Conservation (phyloP, 768 basidiomycete genomes). For the Tylopilus sp. region DNA sequence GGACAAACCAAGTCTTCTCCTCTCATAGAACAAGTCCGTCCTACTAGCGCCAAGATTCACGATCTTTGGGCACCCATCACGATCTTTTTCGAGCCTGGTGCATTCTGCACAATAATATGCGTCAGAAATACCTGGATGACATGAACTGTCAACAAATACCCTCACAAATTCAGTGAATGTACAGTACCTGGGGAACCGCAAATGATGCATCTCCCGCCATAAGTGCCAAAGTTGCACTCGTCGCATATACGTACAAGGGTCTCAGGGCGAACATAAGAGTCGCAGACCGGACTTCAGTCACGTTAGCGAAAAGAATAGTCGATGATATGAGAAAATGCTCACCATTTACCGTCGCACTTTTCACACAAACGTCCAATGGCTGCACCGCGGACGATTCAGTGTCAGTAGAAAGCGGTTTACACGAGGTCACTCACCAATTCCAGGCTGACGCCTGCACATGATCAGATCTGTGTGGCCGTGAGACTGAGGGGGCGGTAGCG, state of each 20-base stretch:
- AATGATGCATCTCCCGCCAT: conserved; percentile 96
- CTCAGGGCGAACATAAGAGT: conserved; percentile 98
- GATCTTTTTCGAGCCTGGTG: conserved; percentile 93
- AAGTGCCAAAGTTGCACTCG: conserved; percentile 99
- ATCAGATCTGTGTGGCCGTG: conserved; percentile 71
- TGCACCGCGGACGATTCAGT: conserved; percentile 30
- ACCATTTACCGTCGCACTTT: conserved; percentile 99
- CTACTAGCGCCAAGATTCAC: conserved; percentile 94
- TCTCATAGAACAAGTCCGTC: conserved; percentile 90
- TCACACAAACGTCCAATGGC: conserved; percentile 98
- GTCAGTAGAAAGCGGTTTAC: background rate
- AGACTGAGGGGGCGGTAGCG: background rate
- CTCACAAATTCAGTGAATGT: background rate
- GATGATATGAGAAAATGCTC: conserved; percentile 22
- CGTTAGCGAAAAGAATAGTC: background rate
- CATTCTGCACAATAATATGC: conserved; percentile 99
- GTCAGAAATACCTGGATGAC: conserved; percentile 82
- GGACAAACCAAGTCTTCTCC: conserved; percentile 71
- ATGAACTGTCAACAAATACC: background rate
- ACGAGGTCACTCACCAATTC: conserved; percentile 67
- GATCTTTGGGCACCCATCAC: conserved; percentile 98
- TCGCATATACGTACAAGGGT: conserved; percentile 98
- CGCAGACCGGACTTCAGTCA: conserved; percentile 82
- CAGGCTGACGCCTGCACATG: conserved; percentile 97
- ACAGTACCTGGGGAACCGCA: conserved; percentile 88